phyloP scores from a whole-genome alignment of 2,329 filamentous ascomycete species.

The Teratosphaeria destructans region DNA sequence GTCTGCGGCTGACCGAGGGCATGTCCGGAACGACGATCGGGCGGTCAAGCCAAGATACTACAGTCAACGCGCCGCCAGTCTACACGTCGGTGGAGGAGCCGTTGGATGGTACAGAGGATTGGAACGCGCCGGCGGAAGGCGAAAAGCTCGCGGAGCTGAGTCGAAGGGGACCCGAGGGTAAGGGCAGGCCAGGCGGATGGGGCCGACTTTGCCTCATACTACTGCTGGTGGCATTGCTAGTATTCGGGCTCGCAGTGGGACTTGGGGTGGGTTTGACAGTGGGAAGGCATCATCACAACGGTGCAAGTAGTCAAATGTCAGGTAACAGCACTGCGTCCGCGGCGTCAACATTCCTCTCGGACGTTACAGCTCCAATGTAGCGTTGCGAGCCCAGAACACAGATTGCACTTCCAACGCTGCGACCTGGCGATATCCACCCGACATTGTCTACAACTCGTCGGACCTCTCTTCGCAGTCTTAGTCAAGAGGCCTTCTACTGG shows the following conservation, averaged over 20 bases:
- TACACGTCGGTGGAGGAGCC: constrained; percentile 17
- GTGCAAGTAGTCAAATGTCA: constrained; percentile 7
- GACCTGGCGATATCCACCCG: constrained; percentile 55
- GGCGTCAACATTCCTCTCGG: constrained; percentile 44
- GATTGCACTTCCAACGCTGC: constrained; percentile 48
- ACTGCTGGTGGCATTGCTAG: constrained; percentile 27
- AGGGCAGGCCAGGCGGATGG: constrained; percentile 27
- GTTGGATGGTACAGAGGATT: constrained; percentile 4
- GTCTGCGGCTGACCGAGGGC: not conserved
- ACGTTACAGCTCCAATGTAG: constrained; percentile 50
- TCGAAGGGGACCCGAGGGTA: constrained; percentile 7
- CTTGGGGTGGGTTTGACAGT: constrained; percentile 26
- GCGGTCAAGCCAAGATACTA: constrained; percentile 5
- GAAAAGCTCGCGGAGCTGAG: constrained; percentile 20
- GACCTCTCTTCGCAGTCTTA: constrained; percentile 14
- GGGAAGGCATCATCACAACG: constrained; percentile 9
- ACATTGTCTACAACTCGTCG: constrained; percentile 37
- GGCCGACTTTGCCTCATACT: constrained; percentile 29
- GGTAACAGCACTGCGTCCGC: not conserved
- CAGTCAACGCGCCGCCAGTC: constrained; percentile 15
- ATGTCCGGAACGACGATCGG: not conserved
- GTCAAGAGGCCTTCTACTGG: constrained; percentile 51
- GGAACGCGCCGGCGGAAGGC: constrained; percentile 14
- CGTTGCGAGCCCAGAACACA: constrained; percentile 43
- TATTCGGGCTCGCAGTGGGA: constrained; percentile 29